Percentiles rank a stretch among this genome's conserved stretches.
phyloP scores from a whole-genome alignment of 108 stramenopile species.

The Skeletonema tropicum region DNA sequence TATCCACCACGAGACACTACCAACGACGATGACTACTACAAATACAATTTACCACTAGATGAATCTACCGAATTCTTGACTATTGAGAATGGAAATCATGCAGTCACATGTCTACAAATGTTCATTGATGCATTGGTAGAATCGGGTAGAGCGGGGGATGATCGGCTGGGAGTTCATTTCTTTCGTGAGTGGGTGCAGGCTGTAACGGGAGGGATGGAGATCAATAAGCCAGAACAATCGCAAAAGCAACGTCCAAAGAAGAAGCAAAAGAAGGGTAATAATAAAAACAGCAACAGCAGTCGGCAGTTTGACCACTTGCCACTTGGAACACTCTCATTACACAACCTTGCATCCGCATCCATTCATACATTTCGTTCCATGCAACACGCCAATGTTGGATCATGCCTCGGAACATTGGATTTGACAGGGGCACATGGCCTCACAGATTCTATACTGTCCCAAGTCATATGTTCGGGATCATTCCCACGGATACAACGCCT shows the following conservation, averaged over 20 bases:
- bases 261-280: slow-evolving; percentile 21
- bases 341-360: slow-evolving; percentile 62
- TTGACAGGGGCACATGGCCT: slow-evolving; percentile 70
- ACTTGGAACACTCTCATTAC: slow-evolving; percentile 62
- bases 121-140: slow-evolving; percentile 81
- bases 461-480: slow-evolving; percentile 34
- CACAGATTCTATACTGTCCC: slow-evolving; percentile 56
- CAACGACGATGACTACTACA: not conserved
- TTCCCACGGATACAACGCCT: slow-evolving; percentile 59
- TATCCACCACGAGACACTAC: slow-evolving; percentile 1
- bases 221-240: not conserved
- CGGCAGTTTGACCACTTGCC: slow-evolving; percentile 3
- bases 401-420: slow-evolving; percentile 67
- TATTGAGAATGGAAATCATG: slow-evolving; percentile 69
- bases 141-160: slow-evolving; percentile 78
- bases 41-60: not conserved
- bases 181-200: slow-evolving; percentile 70
- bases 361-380: slow-evolving; percentile 67
- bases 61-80: slow-evolving; percentile 25
- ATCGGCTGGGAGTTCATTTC: slow-evolving; percentile 64
- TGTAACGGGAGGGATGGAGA: slow-evolving; percentile 20
- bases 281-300: not conserved
- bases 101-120: slow-evolving; percentile 67
- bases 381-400: slow-evolving; percentile 53
- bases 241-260: slow-evolving; percentile 8